These are phyloP conservation scores for Circinella minor DNA, from an alignment of 371 early-diverging fungal genomes.

Conservation along the genomic window DNA sequence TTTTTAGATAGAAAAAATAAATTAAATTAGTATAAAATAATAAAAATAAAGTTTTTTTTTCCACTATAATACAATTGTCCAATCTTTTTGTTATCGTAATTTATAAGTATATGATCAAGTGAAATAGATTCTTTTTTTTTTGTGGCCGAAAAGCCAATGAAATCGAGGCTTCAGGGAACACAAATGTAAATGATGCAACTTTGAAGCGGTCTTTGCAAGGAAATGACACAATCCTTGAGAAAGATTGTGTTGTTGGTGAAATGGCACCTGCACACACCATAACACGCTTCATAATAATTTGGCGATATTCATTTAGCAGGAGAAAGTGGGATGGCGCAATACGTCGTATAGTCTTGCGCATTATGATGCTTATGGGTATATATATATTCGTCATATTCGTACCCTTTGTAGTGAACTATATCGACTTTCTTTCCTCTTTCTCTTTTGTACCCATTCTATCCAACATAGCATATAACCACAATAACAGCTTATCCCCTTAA, in stretches of 20 bases:
- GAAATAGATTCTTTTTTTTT: not conserved
- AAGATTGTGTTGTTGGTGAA: not conserved
- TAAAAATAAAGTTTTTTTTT: no score
- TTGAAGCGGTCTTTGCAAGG: slow-evolving; percentile 5
- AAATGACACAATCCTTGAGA: slow-evolving; percentile 1
- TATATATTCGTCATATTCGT: not conserved
- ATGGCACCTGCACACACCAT: not conserved
- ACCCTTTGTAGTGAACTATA: not conserved
- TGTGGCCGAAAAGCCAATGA: not conserved
- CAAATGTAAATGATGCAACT: not conserved
- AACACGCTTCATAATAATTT: not conserved
- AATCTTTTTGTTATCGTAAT: no score
- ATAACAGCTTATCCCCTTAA: no score
- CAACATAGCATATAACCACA: not conserved
- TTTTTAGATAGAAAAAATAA: no score
- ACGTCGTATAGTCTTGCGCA: slow-evolving; percentile 3
- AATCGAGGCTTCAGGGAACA: slow-evolving; percentile 2
- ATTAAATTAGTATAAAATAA: no score
- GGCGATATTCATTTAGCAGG: no score
- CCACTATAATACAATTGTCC: no score
- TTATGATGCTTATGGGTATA: not conserved
- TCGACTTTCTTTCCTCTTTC: no score
- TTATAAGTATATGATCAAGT: no score
- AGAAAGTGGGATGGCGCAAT: not conserved
- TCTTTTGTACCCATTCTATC: no score